Percentiles rank a stretch among this genome's conserved stretches.
These are phyloP conservation scores for Eucalyptus coolabah DNA, from an alignment of 345 rosid species.

Conservation along the genomic window DNA sequence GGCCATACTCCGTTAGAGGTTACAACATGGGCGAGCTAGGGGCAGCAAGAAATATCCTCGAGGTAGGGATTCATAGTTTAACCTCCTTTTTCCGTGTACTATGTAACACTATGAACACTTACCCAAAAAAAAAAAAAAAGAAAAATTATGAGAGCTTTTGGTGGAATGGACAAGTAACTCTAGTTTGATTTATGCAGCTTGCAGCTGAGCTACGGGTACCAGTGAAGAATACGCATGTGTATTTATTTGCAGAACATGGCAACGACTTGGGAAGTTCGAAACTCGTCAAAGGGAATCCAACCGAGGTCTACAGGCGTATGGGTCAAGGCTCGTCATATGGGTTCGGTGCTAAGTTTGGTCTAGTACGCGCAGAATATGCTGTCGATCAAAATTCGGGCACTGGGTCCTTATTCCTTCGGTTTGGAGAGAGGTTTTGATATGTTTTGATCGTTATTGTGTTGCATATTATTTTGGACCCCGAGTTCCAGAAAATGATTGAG, in stretches of 20 bases:
- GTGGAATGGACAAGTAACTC: not conserved
- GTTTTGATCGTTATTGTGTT: not conserved
- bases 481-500: not conserved
- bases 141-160: not conserved
- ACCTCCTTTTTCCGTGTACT: not conserved
- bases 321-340: constrained; percentile 95
- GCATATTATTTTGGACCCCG: not conserved
- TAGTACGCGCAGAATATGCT: constrained; percentile 90
- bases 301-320: constrained; percentile 84
- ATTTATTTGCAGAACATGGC: constrained; percentile 93
- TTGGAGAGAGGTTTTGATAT: constrained; percentile 80
- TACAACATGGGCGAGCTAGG: constrained; percentile 99
- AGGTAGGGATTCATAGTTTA: constrained; percentile 32
- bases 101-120: not conserved
- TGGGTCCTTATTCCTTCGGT: constrained; percentile 85
- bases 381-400: constrained; percentile 89
- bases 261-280: constrained; percentile 90
- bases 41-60: constrained; percentile 74
- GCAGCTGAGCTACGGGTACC: constrained; percentile 94
- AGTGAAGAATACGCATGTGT: constrained; percentile 71
- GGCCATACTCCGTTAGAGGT: constrained; percentile 96
- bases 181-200: constrained; percentile 30
- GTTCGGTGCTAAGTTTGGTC: constrained; percentile 75
- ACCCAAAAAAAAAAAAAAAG: no score
- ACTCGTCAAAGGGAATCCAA: constrained; percentile 97